Percentiles rank a stretch among this genome's conserved stretches.
These are phyloP conservation scores for Didymella arachidicola DNA, from an alignment of 2,329 filamentous ascomycete genomes.

Conservation along the genomic window DNA sequence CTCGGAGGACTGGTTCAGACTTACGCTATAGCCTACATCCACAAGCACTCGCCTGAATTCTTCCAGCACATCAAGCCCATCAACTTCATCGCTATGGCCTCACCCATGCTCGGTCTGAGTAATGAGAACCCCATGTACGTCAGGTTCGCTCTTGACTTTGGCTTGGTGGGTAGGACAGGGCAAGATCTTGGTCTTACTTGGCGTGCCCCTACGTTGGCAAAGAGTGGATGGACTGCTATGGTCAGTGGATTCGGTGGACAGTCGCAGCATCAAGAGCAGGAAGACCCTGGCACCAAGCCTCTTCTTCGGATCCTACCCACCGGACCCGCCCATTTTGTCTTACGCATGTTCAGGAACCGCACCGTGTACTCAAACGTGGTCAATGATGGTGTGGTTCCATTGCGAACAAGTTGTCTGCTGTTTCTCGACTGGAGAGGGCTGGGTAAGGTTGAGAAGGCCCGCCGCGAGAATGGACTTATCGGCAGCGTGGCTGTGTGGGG, in stretches of 20 bases:
- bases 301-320: slow-evolving; percentile 87
- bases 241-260: slow-evolving; percentile 80
- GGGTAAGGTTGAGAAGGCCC: slow-evolving; percentile 90
- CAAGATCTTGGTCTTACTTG: slow-evolving; percentile 95
- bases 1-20: slow-evolving; percentile 89
- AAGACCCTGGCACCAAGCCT: slow-evolving; percentile 84
- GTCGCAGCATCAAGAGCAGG: slow-evolving; percentile 60
- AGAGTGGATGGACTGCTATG: slow-evolving; percentile 87
- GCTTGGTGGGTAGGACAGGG: slow-evolving; percentile 92
- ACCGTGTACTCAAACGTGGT: slow-evolving; percentile 97
- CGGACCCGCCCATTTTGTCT: slow-evolving; percentile 84
- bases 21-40: slow-evolving; percentile 94
- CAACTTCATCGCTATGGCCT: slow-evolving; percentile 88
- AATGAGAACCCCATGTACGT: slow-evolving; percentile 98
- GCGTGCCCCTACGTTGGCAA: slow-evolving; percentile 84
- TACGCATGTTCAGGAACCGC: slow-evolving; percentile 87
- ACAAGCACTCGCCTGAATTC: slow-evolving; percentile 92
- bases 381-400: slow-evolving; percentile 94
- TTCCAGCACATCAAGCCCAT: slow-evolving; percentile 85
- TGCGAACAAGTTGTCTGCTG: slow-evolving; percentile 93
- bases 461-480: slow-evolving; percentile 88
- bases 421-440: slow-evolving; percentile 97
- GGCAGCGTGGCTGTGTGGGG: slow-evolving; percentile 94
- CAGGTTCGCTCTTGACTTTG: slow-evolving; percentile 95
- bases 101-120: slow-evolving; percentile 88